Percentiles rank a stretch among this genome's conserved stretches.
Evolutionary conservation across 306 rosid genomes (phyloP).

Genomic region (Lotus japonicus): DNA sequence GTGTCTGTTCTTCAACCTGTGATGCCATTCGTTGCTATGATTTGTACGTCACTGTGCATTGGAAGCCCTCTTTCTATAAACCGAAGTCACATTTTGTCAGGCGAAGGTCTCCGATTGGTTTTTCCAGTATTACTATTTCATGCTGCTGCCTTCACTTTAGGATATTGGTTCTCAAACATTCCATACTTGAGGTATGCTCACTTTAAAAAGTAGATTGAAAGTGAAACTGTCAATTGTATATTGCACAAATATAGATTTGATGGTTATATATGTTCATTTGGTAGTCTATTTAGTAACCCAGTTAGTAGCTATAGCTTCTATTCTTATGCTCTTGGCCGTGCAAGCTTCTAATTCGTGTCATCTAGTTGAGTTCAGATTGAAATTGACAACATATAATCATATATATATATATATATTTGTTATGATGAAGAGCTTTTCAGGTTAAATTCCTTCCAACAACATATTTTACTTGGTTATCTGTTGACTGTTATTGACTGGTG

Average conservation of each 20-base stretch:
- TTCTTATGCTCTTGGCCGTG: neutral
- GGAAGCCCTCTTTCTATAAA: slow-evolving; percentile 96
- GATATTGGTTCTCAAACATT: slow-evolving; percentile 78
- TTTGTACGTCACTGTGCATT: slow-evolving; percentile 93
- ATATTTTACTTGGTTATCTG: neutral
- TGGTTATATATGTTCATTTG: neutral
- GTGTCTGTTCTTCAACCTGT: slow-evolving; percentile 71
- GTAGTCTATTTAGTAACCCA: neutral
- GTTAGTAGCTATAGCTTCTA: neutral
- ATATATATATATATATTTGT: no score
- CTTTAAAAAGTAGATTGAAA: neutral
- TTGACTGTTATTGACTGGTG: neutral
- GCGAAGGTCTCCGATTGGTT: slow-evolving; percentile 68
- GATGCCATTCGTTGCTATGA: slow-evolving; percentile 95
- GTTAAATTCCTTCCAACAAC: neutral
- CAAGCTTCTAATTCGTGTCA: neutral
- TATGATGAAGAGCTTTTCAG: neutral
- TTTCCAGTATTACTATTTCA: slow-evolving; percentile 77
- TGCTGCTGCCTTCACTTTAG: slow-evolving; percentile 62
- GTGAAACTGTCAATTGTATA: neutral
- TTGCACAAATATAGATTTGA: neutral
- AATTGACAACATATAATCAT: neutral
- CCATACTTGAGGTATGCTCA: slow-evolving; percentile 64
- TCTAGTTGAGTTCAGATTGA: neutral
- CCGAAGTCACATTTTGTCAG: slow-evolving; percentile 61